Base-by-base conservation (phyloP, 116 monocot species). In the Phalaenopsis hybrid region DNA sequence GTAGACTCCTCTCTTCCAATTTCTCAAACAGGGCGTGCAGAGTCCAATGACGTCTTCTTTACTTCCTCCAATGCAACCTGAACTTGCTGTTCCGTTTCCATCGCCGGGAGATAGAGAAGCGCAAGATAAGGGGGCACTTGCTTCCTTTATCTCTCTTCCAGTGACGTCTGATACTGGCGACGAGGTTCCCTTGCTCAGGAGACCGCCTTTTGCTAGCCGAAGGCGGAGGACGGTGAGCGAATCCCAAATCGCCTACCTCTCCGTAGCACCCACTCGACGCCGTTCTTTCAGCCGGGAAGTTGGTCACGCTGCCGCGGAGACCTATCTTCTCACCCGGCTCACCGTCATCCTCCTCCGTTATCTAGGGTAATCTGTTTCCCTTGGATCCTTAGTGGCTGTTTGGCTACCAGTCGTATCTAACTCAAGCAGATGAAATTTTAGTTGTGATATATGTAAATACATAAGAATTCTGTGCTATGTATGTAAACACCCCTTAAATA, bases 281-380 rank as follows among this genome's bases (percentile, higher is more conserved):
- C 20, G 78, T 4, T 92, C 94, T 10, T 87, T 94, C 63, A 46
- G 94, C 12, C 78, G 82, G 5, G 94, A 90, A 0, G 88, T 94
- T 25, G 85, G 85, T 6, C 94, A 88, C 83, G 96, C 96, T 61
- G 96, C 94, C 23, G 88, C 91, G 21, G 96, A 96, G 87, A 96
- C 96, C 16, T 96, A 78, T 63, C 88, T 94, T 44, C 48, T 96
- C 74, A 91, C 94, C 6, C 84, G 87, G 18, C 88, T 96, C 65
- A 78, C 94, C 44, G 55, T 92, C 57, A 85, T 3, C 49, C 94
- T 96, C 61, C 94, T 96, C 57, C 86, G 89, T 12, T 96, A 92
- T 82, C 84, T 94, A 43, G 90, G 96, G 96, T 96, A 87, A 25
- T 21, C 31, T 46, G 33, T 49, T 12, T 48, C 21, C 31, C 75